These are phyloP conservation scores for Backusella macrospora DNA, from an alignment of 192 early-diverging fungal genomes.

Conservation along the genomic window DNA sequence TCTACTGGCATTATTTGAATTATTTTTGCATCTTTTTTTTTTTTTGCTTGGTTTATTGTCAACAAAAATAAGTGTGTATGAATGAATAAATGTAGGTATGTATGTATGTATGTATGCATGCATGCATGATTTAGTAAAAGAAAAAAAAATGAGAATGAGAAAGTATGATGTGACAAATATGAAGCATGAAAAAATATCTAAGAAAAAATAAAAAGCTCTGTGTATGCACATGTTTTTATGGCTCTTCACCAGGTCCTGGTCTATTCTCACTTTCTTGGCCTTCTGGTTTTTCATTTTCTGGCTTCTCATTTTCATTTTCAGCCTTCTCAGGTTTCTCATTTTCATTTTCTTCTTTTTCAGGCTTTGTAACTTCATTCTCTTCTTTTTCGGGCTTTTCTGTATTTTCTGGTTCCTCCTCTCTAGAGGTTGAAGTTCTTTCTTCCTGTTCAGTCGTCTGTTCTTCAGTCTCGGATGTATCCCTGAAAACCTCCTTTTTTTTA, in stretches of 20 bases:
- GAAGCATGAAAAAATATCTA: background rate
- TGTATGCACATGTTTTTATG: background rate
- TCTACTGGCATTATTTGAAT: background rate
- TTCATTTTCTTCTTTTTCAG: background rate
- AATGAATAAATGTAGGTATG: background rate
- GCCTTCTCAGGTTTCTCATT: background rate
- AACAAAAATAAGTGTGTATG: background rate
- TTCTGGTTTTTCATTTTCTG: background rate
- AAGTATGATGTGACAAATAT: background rate
- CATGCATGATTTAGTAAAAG: no score
- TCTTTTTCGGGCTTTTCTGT: background rate
- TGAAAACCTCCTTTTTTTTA: no score
- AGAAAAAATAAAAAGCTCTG: background rate
- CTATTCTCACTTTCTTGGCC: background rate
- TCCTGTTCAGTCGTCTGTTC: background rate
- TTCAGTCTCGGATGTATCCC: background rate
- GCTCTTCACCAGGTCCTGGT: constrained; percentile 4
- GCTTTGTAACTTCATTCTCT: background rate
- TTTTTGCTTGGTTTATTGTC: background rate
- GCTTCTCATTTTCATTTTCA: background rate
- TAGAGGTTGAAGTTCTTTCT: background rate
- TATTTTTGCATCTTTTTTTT: background rate
- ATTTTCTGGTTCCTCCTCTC: background rate
- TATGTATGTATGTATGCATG: background rate
- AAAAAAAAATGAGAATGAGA: no score